phyloP scores from a whole-genome alignment of 129 eudicot genomes.

The Helianthus annuus region HanXRQr2.0-SUNRISE NC_035439.2:105104177-105104676 shows the following conservation, averaged over 20 bases:
- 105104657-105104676: no score
- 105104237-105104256: no score
- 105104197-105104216: no score
- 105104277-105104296: no score
- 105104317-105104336: not conserved
- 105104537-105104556: not conserved
- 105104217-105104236: no score
- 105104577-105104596: no score
- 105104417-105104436: slow-evolving; percentile 30
- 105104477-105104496: not conserved
- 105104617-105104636: no score
- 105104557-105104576: not conserved
- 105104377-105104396: not conserved
- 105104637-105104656: no score
- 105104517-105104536: not conserved
- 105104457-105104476: not conserved
- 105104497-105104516: slow-evolving; percentile 13
- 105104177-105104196: no score
- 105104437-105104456: slow-evolving; percentile 17
- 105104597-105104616: no score
- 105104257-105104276: not conserved
- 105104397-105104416: slow-evolving; percentile 8
- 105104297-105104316: no score
- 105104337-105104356: not conserved
- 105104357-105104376: slow-evolving; percentile 4